These are phyloP conservation scores for Mycena metata DNA, from an alignment of 768 basidiomycete genomes.

Conservation along the genomic window DNA sequence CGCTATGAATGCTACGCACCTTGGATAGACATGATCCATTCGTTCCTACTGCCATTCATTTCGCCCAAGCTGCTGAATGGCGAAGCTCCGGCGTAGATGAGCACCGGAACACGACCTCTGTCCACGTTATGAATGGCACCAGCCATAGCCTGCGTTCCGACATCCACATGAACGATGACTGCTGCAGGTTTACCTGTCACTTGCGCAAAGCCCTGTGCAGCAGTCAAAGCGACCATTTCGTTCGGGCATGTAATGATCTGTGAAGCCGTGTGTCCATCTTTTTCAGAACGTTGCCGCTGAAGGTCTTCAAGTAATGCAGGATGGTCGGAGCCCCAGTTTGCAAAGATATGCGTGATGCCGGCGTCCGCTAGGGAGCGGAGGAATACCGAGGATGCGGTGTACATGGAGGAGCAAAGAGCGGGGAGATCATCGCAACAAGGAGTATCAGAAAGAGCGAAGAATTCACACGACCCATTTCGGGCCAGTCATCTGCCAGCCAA, in stretches of 20 bases:
- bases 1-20: constrained; percentile 51
- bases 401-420: constrained; percentile 48
- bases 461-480: background rate
- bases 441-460: no score
- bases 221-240: constrained; percentile 82
- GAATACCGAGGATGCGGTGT: constrained; percentile 74
- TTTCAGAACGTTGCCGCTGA: constrained; percentile 62
- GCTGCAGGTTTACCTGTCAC: constrained; percentile 76
- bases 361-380: constrained; percentile 66
- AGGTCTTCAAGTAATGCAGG: constrained; percentile 80
- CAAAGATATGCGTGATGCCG: constrained; percentile 77
- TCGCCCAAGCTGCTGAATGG: constrained; percentile 71
- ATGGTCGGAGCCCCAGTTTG: constrained; percentile 86
- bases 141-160: constrained; percentile 71
- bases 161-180: constrained; percentile 82
- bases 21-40: constrained; percentile 83
- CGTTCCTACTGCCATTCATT: constrained; percentile 73
- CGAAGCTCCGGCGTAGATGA: constrained; percentile 81
- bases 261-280: constrained; percentile 54
- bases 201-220: constrained; percentile 80
- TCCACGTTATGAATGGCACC: constrained; percentile 83
- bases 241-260: constrained; percentile 78
- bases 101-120: constrained; percentile 68
- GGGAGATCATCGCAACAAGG: background rate
- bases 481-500: constrained; percentile 12